Conservation (phyloP, 768 basidiomycete species). For the Suillus americanus region DNA sequence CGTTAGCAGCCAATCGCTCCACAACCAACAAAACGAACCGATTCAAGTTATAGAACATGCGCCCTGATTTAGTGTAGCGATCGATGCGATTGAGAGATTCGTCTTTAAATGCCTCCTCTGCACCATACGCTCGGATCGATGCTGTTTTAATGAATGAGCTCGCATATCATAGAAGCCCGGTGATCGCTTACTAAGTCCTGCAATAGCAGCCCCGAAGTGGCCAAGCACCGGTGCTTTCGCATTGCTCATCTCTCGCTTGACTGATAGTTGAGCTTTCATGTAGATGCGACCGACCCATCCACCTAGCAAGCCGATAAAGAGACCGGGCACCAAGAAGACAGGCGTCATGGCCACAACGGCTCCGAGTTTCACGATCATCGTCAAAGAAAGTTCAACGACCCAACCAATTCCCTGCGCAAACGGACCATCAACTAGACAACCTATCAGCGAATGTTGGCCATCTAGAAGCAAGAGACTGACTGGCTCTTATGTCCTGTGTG, state of each 20-base stretch:
- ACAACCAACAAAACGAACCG: slow-evolving; percentile 25
- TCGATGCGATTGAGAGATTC: slow-evolving; percentile 49
- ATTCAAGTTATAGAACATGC: slow-evolving; percentile 49
- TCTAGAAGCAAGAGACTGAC: slow-evolving; percentile 16
- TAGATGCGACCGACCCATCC: slow-evolving; percentile 48
- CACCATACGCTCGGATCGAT: slow-evolving; percentile 57
- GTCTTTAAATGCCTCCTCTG: slow-evolving; percentile 41
- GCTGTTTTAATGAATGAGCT: slow-evolving; percentile 12
- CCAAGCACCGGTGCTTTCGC: slow-evolving; percentile 48
- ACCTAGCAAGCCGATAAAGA: slow-evolving; percentile 37
- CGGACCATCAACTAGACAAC: slow-evolving; percentile 34
- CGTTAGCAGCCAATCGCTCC: background rate
- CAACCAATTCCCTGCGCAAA: slow-evolving; percentile 24
- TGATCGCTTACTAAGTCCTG: slow-evolving; percentile 41
- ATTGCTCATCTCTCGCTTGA: slow-evolving; percentile 58
- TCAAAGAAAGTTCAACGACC: slow-evolving; percentile 31
- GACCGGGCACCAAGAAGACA: slow-evolving; percentile 39
- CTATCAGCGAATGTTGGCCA: background rate
- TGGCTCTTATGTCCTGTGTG: slow-evolving; percentile 57
- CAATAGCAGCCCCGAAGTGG: slow-evolving; percentile 51
- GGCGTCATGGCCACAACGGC: slow-evolving; percentile 40
- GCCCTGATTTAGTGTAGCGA: slow-evolving; percentile 40
- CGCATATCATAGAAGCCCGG: background rate
- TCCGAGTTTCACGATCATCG: slow-evolving; percentile 36
- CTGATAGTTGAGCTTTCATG: slow-evolving; percentile 53